Evolutionary conservation across 140 eudicot species (phyloP), one percentile per base, ranked within the genome.

Genomic region (Flaveria floridana): DNA sequence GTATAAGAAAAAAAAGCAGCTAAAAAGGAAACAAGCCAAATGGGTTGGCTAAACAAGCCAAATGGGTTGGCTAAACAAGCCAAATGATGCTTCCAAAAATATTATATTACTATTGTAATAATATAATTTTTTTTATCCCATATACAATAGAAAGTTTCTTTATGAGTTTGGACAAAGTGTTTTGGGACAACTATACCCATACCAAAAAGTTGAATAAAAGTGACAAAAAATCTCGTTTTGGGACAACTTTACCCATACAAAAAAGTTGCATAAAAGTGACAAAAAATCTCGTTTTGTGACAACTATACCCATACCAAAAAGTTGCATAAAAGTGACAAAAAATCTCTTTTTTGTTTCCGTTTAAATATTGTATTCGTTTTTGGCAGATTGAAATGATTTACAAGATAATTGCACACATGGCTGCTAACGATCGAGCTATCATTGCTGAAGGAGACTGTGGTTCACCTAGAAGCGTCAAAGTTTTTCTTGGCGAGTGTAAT

Each of bases 391-490:
- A 91, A 79, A 91, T 91, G 97, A 86, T 91, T 42, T 86, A 88
- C 84, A 91, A 91, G 87, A 88, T 91, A 6, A 77, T 91, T 8
- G 90, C 92, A 4, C 95, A 91, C 80, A 91, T 91, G 92, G 88
- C 97, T 66, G 95, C 97, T 30, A 91, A 91, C 13, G 97, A 91
- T 76, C 86, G 97, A 83, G 95, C 91, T 7, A 81, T 88, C 46
- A 86, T 91, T 48, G 95, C 97, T 19, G 97, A 91, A 82, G 97
- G 97, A n/a, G 80, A 76, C 63, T 93, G 98, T 70, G 98, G 97
- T 70, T 86, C 96, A 23, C 97, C 98, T 21, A 82, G 91, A 74
- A 88, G 97, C 79, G 86, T 94, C 74, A 94, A 87, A 84, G 99
- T 86, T 72, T 86, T 77, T 81, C 85, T 88, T 21, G 96, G 96